Evolutionary conservation across 1,284 basidiomycete genomes (phyloP), one percentile per base, ranked within the genome.

Genomic region (Moniliella sp.): DNA sequence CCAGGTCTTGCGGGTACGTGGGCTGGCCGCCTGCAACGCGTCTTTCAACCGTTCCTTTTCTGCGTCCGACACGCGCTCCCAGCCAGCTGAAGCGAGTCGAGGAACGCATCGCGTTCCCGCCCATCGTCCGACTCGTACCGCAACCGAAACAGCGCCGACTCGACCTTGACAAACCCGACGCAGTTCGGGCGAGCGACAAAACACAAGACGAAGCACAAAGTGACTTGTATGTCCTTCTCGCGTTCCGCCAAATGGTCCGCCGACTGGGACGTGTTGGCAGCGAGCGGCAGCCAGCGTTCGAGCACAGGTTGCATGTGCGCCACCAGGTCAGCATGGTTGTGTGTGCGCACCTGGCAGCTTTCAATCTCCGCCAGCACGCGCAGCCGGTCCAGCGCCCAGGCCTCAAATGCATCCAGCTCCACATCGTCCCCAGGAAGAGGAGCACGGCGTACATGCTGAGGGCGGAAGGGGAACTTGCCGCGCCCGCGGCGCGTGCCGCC

Each of bases 361-460:
- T 97, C 91, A 43, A 99, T 91, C 61, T 94, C 83, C 4, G 84
- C 79, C 4, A 97, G 69, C 12, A 99, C 72, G 57, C 77, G 74
- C 25, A 99, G 68, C 17, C 91, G 69, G 45, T 88, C 75, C 14
- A 99, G 70, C 0, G 88, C 91, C 60, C 72, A 82, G 2, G 70
- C 75, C 63, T 99, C 91, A 48, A 99, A 97, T 44, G 94, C 80
- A 56, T 97, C 91, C 13, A 97, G n/a, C n/a, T n/a, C n/a, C n/a
- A n/a, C n/a, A n/a, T n/a, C n/a, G n/a, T n/a, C n/a, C n/a, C n/a
- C n/a, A n/a, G n/a, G n/a, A n/a, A n/a, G n/a, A n/a, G n/a, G n/a
- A n/a, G n/a, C n/a, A n/a, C n/a, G n/a, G n/a, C n/a, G n/a, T n/a
- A n/a, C n/a, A n/a, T n/a, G n/a, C n/a, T n/a, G n/a, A n/a, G n/a